Percentiles rank a stretch among this genome's conserved stretches.
Conservation (phyloP, 495 filamentous ascomycete species). For the Aspergillus homomorphus region DNA sequence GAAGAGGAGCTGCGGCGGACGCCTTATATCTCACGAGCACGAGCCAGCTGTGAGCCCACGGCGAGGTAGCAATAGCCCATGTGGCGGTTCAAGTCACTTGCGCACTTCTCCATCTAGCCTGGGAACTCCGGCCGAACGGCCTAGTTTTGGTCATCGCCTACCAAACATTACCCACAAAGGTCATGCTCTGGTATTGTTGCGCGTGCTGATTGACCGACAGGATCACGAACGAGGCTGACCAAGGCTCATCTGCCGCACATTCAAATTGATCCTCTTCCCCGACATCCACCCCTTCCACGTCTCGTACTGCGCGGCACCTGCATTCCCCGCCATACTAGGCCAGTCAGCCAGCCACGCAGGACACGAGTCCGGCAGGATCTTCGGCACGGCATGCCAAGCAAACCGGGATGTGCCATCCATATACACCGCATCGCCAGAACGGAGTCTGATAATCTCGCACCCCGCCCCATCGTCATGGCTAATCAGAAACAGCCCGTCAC, state of each 20-base stretch:
- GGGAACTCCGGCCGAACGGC: no score
- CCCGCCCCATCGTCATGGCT: slow-evolving; percentile 39
- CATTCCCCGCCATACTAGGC: slow-evolving; percentile 49
- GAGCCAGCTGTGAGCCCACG: no score
- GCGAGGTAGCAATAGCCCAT: no score
- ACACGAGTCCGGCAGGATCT: slow-evolving; percentile 72
- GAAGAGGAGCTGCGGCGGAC: no score
- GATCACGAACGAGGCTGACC: not conserved
- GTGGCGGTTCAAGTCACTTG: no score
- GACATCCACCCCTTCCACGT: slow-evolving; percentile 82
- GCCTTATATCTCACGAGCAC: no score
- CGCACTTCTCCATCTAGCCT: no score
- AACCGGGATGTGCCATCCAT: slow-evolving; percentile 76
- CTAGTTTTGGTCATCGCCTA: no score
- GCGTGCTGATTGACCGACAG: no score
- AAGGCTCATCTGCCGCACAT: slow-evolving; percentile 80
- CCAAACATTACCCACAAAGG: no score
- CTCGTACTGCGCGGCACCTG: slow-evolving; percentile 41
- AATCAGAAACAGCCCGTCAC: slow-evolving; percentile 73
- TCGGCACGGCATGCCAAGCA: slow-evolving; percentile 93
- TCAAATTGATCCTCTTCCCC: slow-evolving; percentile 82
- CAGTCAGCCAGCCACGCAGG: slow-evolving; percentile 70
- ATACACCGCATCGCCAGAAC: slow-evolving; percentile 77
- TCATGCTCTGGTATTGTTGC: no score
- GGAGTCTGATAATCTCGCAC: slow-evolving; percentile 62